These are phyloP conservation scores for Pyronema domesticum DNA, from an alignment of 495 filamentous ascomycete genomes.

Conservation along the genomic window DNA sequence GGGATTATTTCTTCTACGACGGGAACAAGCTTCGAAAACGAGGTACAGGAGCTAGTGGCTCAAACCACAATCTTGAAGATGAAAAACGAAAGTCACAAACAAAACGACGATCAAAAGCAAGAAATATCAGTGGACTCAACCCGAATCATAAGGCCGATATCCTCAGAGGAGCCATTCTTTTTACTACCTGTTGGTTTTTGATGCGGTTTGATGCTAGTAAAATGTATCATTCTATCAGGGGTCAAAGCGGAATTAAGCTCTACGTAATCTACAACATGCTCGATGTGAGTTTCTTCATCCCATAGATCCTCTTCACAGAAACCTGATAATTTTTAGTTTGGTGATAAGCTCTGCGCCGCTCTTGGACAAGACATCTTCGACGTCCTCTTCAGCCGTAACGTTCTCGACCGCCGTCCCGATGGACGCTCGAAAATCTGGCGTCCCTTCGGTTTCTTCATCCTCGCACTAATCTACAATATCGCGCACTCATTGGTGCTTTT, in stretches of 20 bases:
- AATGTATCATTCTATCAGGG: constrained; percentile 96
- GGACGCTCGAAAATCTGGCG: constrained; percentile 84
- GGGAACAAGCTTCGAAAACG: constrained; percentile 5
- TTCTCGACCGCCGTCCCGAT: constrained; percentile 66
- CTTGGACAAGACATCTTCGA: constrained; percentile 92
- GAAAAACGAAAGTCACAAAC: constrained; percentile 1
- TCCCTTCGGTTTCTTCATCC: constrained; percentile 76
- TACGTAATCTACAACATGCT: constrained; percentile 98
- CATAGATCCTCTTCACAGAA: neutral
- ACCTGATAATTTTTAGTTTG: constrained; percentile 28
- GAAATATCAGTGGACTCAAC: constrained; percentile 60
- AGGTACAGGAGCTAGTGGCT: neutral
- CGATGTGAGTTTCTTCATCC: constrained; percentile 35
- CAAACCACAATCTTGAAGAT: constrained; percentile 16
- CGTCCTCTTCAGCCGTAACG: constrained; percentile 83
- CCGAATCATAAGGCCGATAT: constrained; percentile 91
- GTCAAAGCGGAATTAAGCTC: constrained; percentile 90
- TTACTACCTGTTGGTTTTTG: constrained; percentile 63
- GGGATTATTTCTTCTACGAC: constrained; percentile 5
- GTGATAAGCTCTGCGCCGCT: constrained; percentile 72
- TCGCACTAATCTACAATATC: constrained; percentile 61
- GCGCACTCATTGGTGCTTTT: constrained; percentile 74
- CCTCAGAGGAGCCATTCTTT: constrained; percentile 69
- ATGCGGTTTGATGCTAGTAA: constrained; percentile 89
- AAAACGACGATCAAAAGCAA: neutral